Conservation (phyloP, 2,329 filamentous ascomycete species). For the Drechmeria coniospora region DNA sequence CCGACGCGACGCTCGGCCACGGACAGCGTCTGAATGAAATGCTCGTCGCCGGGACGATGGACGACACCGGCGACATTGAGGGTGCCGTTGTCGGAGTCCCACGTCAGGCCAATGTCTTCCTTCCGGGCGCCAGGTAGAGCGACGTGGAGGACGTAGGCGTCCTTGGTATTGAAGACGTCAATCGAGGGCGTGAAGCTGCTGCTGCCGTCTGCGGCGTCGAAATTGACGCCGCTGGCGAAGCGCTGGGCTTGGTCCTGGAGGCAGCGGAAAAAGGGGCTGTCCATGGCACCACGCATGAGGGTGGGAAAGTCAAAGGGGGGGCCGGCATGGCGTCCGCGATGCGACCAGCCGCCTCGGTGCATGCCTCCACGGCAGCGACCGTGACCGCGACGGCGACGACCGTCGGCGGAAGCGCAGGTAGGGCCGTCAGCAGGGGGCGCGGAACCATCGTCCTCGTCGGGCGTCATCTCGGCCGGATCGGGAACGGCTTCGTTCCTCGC, state of each 20-base stretch:
- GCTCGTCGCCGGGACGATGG: conserved; percentile 56
- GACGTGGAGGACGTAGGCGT: conserved; percentile 54
- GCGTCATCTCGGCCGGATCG: conserved; percentile 17
- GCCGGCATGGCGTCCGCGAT: conserved; percentile 11
- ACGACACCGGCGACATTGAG: conserved; percentile 58
- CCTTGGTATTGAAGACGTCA: conserved; percentile 58
- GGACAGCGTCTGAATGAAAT: conserved; percentile 47
- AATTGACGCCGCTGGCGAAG: conserved; percentile 4
- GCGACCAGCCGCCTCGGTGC: conserved; percentile 8
- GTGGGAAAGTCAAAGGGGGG: conserved; percentile 22
- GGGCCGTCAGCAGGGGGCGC: conserved; percentile 7
- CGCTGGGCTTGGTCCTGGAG: conserved; percentile 23
- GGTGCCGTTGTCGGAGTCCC: conserved; percentile 51
- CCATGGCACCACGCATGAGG: conserved; percentile 23
- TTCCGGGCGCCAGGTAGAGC: conserved; percentile 68
- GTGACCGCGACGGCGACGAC: conserved; percentile 8
- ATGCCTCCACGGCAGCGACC: conserved; percentile 8
- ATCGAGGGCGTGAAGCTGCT: conserved; percentile 46
- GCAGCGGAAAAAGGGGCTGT: conserved; percentile 26
- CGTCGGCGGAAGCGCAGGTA: conserved; percentile 8
- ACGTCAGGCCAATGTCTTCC: conserved; percentile 62
- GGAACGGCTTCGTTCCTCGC: conserved; percentile 14
- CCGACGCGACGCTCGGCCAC: conserved; percentile 57
- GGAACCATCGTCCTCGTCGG: conserved; percentile 13
- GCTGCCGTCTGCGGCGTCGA: conserved; percentile 5